A percentile compares a stretch with the other conserved stretches of the same genome.
phyloP scores from a whole-genome alignment of 2,329 filamentous ascomycete species.

The Nigrospora sphaerica region DNA sequence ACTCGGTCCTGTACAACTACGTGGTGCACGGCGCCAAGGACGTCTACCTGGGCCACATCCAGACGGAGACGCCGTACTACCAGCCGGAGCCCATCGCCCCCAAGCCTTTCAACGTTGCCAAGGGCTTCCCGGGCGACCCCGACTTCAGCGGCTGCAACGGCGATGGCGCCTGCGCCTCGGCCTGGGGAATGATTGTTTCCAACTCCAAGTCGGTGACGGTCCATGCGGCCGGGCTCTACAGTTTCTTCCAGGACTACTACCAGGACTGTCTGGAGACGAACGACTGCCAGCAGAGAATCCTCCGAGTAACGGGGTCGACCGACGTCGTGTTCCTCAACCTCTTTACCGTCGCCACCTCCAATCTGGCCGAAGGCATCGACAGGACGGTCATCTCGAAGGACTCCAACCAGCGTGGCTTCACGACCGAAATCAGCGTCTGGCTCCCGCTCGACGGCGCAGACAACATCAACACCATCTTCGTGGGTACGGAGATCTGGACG shows the following conservation, averaged over 20 bases:
- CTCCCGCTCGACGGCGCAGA: constrained; percentile 13
- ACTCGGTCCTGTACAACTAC: constrained; percentile 45
- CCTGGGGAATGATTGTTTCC: constrained; percentile 46
- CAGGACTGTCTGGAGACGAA: constrained; percentile 33
- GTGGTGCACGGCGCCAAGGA: constrained; percentile 38
- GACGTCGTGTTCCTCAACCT: constrained; percentile 12
- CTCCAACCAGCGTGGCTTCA: constrained; percentile 12
- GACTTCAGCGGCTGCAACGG: constrained; percentile 20
- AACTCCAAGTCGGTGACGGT: constrained; percentile 37
- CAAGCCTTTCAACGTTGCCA: constrained; percentile 24
- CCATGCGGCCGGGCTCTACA: constrained; percentile 28
- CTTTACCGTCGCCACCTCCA: constrained; percentile 8
- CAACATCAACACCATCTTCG: constrained; percentile 9
- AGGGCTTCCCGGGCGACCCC: neutral
- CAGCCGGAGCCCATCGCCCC: constrained; percentile 35
- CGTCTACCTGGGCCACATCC: constrained; percentile 29
- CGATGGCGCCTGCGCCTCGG: constrained; percentile 22
- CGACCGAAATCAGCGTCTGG: constrained; percentile 18
- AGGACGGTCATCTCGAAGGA: neutral
- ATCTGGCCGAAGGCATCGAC: constrained; percentile 6
- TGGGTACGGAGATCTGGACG: neutral
- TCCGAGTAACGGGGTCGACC: constrained; percentile 8
- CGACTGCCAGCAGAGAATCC: constrained; percentile 35
- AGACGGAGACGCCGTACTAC: constrained; percentile 34
- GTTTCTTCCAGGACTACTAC: neutral